These are phyloP conservation scores for Cordyceps fumosorosea DNA, from an alignment of 2,329 filamentous ascomycete genomes.

Conservation along the genomic window DNA sequence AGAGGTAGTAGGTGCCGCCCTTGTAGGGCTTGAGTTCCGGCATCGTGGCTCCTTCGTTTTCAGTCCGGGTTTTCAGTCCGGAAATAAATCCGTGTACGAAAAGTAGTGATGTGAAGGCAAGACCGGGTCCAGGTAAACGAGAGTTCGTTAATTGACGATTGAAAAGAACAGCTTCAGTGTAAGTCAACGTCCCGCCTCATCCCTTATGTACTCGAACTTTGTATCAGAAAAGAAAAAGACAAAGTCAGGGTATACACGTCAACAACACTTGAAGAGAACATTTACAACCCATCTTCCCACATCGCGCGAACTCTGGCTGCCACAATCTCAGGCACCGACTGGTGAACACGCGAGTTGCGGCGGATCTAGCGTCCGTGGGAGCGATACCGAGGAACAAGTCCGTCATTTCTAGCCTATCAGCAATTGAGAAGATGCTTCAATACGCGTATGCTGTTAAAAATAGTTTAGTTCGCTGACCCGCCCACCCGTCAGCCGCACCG, in stretches of 20 bases:
- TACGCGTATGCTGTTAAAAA: constrained; percentile 1
- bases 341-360: not conserved
- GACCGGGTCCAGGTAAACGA: not conserved
- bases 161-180: not conserved
- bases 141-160: not conserved
- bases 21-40: constrained; percentile 24
- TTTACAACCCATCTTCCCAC: not conserved
- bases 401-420: not conserved
- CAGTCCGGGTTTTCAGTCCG: not conserved
- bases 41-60: constrained; percentile 17
- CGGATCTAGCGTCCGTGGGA: not conserved
- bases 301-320: not conserved
- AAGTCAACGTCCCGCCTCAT: not conserved
- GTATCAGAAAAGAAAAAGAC: not conserved
- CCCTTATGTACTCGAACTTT: not conserved
- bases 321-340: not conserved
- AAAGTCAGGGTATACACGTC: not conserved
- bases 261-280: not conserved
- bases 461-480: not conserved
- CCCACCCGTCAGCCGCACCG: not conserved
- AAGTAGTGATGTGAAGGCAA: too few relatives aligned
- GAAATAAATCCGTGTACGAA: too few relatives aligned
- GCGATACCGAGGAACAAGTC: not conserved
- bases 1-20: constrained; percentile 26
- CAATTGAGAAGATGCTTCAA: not conserved